Evolutionary conservation across 1,284 basidiomycete genomes (phyloP).

Genomic region (Mrakiaceae sp.): DNA sequence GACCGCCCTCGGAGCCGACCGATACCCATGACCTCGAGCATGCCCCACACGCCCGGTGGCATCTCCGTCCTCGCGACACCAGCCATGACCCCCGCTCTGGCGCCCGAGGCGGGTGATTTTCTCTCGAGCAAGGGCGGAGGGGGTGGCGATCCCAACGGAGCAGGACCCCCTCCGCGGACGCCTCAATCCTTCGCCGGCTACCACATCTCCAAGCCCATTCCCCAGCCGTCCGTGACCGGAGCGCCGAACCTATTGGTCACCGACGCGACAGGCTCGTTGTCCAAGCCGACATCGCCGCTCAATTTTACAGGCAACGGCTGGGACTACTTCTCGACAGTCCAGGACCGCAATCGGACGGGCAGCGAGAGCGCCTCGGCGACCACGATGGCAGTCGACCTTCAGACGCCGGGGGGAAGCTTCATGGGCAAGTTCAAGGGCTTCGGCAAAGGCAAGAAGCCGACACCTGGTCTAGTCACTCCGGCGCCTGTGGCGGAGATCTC

Average conservation of each 20-base stretch:
- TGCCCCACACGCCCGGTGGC: constrained; percentile 30
- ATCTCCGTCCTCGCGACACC: constrained; percentile 53
- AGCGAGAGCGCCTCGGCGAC: no score
- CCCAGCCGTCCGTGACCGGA: no score
- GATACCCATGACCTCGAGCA: constrained; percentile 23
- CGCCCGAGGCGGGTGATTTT: constrained; percentile 24
- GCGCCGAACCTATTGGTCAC: not conserved
- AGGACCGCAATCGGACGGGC: not conserved
- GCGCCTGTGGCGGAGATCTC: constrained; percentile 27
- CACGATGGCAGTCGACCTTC: not conserved
- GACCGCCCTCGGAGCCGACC: constrained; percentile 25
- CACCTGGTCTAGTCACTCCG: constrained; percentile 32
- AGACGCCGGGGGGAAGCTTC: constrained; percentile 49
- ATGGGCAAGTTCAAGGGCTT: constrained; percentile 70
- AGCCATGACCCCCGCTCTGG: constrained; percentile 44
- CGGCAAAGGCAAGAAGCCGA: constrained; percentile 46
- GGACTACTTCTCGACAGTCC: constrained; percentile 32
- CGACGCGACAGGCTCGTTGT: not conserved
- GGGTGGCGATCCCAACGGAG: no score
- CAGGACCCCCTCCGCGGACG: no score
- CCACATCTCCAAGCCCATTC: no score
- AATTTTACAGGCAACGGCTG: constrained; percentile 14
- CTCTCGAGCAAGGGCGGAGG: not conserved
- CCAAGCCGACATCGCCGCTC: constrained; percentile 11
- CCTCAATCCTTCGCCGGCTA: no score